phyloP scores from a whole-genome alignment of 768 basidiomycete species.

The Lactarius evosmus region DNA sequence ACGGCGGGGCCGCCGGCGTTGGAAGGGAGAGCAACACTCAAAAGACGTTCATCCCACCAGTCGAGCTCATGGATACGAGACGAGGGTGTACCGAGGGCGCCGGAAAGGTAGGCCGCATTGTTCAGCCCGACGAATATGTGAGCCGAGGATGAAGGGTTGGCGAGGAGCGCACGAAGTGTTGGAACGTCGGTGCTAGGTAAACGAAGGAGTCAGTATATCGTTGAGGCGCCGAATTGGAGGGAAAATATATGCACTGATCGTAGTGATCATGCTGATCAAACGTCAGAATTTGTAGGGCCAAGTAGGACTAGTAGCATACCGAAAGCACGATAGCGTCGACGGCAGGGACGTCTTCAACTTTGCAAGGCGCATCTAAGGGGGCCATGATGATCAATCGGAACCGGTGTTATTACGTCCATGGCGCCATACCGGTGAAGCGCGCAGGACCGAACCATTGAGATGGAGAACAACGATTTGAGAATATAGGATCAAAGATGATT shows the following conservation, averaged over 20 bases:
- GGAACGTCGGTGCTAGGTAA: constrained; percentile 35
- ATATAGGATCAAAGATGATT: constrained; percentile 41
- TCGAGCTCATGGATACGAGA: constrained; percentile 44
- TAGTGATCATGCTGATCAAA: constrained; percentile 38
- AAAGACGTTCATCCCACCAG: constrained; percentile 46
- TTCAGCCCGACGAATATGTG: constrained; percentile 49
- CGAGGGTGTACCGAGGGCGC: constrained; percentile 33
- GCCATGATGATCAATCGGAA: not conserved
- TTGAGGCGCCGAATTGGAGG: not conserved
- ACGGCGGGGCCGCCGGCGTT: constrained; percentile 3
- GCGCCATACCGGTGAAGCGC: constrained; percentile 35
- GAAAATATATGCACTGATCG: constrained; percentile 34
- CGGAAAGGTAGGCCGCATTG: constrained; percentile 37
- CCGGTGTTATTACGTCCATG: not conserved
- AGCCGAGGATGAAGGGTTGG: constrained; percentile 29
- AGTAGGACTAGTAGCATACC: constrained; percentile 33
- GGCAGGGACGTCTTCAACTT: constrained; percentile 44
- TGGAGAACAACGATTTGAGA: constrained; percentile 39
- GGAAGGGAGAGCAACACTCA: constrained; percentile 33
- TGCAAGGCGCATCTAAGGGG: constrained; percentile 37
- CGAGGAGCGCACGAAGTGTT: constrained; percentile 35
- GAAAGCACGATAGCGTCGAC: constrained; percentile 51
- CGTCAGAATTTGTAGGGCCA: not conserved
- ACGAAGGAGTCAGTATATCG: not conserved
- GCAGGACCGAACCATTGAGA: constrained; percentile 34